A percentile compares a stretch with the other conserved stretches of the same genome.
Conservation (phyloP, 805 yeast genomes). For the Metschnikowia lochheadii region DNA sequence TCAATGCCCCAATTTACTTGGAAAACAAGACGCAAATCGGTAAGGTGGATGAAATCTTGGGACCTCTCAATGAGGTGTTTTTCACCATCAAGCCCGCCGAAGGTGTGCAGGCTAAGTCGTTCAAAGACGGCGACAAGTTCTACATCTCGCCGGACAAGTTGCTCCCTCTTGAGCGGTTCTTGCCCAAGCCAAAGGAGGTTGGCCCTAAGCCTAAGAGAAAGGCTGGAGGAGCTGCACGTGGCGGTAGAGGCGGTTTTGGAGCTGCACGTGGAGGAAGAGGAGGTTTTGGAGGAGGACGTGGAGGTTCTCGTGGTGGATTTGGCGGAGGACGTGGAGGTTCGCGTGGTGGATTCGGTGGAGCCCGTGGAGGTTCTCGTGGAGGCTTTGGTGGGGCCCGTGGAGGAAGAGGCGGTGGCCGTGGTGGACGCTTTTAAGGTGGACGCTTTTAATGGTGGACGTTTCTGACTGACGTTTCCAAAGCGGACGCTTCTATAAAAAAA, state of each 20-base stretch:
- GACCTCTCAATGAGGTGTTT: conserved; percentile 96
- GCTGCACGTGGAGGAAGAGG: conserved; percentile 35
- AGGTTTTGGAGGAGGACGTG: conserved; percentile 3
- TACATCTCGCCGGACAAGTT: conserved; percentile 93
- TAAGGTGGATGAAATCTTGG: conserved; percentile 96
- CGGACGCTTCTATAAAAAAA: no score
- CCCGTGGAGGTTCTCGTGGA: conserved; percentile 33
- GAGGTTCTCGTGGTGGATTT: conserved; percentile 12
- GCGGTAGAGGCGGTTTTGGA: conserved; percentile 31
- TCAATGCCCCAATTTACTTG: conserved; percentile 96
- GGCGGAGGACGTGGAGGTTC: conserved; percentile 34
- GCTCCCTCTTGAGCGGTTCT: conserved; percentile 91
- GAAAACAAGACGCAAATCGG: conserved; percentile 96
- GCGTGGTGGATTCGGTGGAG: conserved; percentile 35
- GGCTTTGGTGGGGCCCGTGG: conserved; percentile 25
- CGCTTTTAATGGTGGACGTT: conserved; percentile 12
- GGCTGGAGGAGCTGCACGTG: conserved; percentile 47
- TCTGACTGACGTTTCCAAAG: no score
- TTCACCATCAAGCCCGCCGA: conserved; percentile 95
- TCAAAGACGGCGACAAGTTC: conserved; percentile 94
- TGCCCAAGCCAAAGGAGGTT: conserved; percentile 89
- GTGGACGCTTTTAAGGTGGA: conserved; percentile 12
- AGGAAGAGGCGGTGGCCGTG: neutral
- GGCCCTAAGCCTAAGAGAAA: conserved; percentile 80
- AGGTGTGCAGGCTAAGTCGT: conserved; percentile 91